These are phyloP conservation scores for Macrolepiota fuliginosa DNA, from an alignment of 768 basidiomycete genomes.

Conservation along the genomic window DNA sequence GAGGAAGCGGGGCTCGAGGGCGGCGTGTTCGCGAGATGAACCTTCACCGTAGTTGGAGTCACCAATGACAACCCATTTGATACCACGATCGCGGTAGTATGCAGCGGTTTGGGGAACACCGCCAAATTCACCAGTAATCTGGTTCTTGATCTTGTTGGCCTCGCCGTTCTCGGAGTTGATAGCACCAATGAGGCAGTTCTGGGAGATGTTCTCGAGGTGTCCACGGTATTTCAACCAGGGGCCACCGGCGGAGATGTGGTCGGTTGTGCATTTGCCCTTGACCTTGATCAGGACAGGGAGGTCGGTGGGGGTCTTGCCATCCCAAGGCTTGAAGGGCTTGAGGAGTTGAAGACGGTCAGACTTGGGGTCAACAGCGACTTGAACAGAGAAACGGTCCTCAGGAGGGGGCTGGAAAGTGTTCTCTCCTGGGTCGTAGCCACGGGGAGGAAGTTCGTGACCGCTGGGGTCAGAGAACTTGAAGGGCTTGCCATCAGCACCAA, in stretches of 20 bases:
- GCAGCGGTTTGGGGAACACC: slow-evolving; percentile 85
- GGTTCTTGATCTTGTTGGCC: slow-evolving; percentile 95
- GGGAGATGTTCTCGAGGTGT: slow-evolving; percentile 97
- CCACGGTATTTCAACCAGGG: slow-evolving; percentile 99
- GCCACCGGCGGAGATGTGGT: slow-evolving; percentile 96
- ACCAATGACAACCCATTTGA: slow-evolving; percentile 98
- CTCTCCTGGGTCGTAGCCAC: slow-evolving; percentile 95
- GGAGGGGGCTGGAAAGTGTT: slow-evolving; percentile 98
- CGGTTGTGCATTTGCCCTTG: slow-evolving; percentile 98
- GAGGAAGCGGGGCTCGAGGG: slow-evolving; percentile 92
- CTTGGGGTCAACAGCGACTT: slow-evolving; percentile 81
- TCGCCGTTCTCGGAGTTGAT: slow-evolving; percentile 95
- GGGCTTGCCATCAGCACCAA: slow-evolving; percentile 87
- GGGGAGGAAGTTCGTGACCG: slow-evolving; percentile 91
- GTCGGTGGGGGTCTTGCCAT: slow-evolving; percentile 87
- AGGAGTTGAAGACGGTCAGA: slow-evolving; percentile 91
- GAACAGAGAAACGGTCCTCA: slow-evolving; percentile 73
- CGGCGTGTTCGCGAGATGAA: slow-evolving; percentile 97
- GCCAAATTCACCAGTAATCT: slow-evolving; percentile 81
- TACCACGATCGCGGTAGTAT: slow-evolving; percentile 83
- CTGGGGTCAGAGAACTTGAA: slow-evolving; percentile 96
- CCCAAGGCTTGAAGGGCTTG: slow-evolving; percentile 87
- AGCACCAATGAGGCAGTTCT: slow-evolving; percentile 97
- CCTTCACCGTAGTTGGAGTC: slow-evolving; percentile 97
- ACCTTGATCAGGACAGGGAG: slow-evolving; percentile 98